Conservation (phyloP, 805 yeast species). For the Ogataea corticis region DNA sequence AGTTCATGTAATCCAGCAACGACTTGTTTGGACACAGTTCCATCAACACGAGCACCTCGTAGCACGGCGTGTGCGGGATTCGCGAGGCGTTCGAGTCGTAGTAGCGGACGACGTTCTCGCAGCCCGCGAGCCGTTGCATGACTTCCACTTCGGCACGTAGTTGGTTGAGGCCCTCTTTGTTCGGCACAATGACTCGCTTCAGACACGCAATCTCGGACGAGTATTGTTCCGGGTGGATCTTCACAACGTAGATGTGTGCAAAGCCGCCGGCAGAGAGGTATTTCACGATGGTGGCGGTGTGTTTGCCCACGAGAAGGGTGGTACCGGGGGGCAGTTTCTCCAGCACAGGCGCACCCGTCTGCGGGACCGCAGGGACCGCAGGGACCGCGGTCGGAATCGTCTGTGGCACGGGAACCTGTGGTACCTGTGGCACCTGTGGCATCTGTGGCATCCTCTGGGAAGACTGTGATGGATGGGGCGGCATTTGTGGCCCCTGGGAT, state of each 20-base stretch:
- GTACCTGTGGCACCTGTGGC: too few species aligned
- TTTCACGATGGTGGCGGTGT: slow-evolving; percentile 43
- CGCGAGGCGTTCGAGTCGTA: slow-evolving; percentile 78
- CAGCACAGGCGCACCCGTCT: slow-evolving; percentile 17
- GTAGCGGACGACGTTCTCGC: slow-evolving; percentile 63
- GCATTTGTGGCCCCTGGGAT: too few species aligned
- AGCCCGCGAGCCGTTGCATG: slow-evolving; percentile 62
- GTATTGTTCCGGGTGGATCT: slow-evolving; percentile 48
- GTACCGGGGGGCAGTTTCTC: slow-evolving; percentile 43
- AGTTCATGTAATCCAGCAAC: slow-evolving; percentile 88
- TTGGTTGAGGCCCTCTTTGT: slow-evolving; percentile 63
- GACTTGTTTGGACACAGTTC: slow-evolving; percentile 89
- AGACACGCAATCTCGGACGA: slow-evolving; percentile 59
- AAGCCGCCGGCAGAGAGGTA: slow-evolving; percentile 64
- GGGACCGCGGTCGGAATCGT: neutral
- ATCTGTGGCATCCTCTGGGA: too few species aligned
- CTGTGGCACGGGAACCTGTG: too few species aligned
- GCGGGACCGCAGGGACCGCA: neutral
- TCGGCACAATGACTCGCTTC: slow-evolving; percentile 73
- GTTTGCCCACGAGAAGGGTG: slow-evolving; percentile 49
- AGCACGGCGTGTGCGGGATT: slow-evolving; percentile 45
- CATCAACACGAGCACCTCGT: slow-evolving; percentile 90
- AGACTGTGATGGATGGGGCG: too few species aligned
- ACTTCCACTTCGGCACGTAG: slow-evolving; percentile 77
- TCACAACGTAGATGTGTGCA: slow-evolving; percentile 75